These are phyloP conservation scores for Podila verticillata DNA, from an alignment of 192 early-diverging fungal genomes.

Conservation along the genomic window DNA sequence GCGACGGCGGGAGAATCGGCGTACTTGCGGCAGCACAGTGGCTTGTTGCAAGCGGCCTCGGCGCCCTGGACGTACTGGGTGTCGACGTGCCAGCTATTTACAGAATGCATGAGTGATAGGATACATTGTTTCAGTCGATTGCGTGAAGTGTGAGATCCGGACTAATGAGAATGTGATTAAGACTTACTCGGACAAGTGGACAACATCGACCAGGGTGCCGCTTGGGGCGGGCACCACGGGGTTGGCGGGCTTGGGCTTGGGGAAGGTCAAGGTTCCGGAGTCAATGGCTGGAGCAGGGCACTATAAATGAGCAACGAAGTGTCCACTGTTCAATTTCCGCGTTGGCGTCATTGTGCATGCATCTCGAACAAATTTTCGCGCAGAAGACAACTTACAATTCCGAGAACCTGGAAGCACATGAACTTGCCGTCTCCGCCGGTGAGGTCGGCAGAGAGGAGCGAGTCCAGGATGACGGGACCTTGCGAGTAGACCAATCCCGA, in stretches of 20 bases:
- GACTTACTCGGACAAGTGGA: conserved; percentile 59
- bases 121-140: no score
- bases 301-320: no score
- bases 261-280: conserved; percentile 50
- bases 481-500: conserved; percentile 57
- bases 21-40: conserved; percentile 61
- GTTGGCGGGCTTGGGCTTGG: conserved; percentile 55
- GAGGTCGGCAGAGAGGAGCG: conserved; percentile 44
- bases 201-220: conserved; percentile 45
- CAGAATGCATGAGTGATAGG: neutral
- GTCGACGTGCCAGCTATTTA: conserved; percentile 16
- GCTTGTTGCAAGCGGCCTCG: conserved; percentile 59
- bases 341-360: no score
- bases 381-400: conserved; percentile 4
- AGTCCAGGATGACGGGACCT: conserved; percentile 53
- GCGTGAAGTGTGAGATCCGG: no score
- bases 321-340: no score
- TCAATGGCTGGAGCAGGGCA: conserved; percentile 54
- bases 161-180: no score
- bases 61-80: conserved; percentile 47
- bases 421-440: conserved; percentile 53
- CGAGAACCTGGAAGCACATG: conserved; percentile 52
- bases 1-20: conserved; percentile 49
- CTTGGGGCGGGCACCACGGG: conserved; percentile 22
- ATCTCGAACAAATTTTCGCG: no score